phyloP scores from a whole-genome alignment of 306 rosid species.

The Fragaria vesca region DNA sequence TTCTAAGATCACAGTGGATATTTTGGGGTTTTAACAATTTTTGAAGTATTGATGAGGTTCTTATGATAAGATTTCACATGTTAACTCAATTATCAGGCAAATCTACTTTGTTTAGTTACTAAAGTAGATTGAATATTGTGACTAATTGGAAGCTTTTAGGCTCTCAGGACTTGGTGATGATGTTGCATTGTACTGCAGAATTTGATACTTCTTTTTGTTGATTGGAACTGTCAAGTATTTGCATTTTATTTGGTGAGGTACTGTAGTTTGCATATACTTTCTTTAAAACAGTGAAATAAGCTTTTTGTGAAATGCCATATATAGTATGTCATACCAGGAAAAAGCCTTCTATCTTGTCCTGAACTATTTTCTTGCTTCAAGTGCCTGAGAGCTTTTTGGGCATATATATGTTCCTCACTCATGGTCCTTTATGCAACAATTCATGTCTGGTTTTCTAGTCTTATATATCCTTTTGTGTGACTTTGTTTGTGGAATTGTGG shows the following conservation, averaged over 20 bases:
- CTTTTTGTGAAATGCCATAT: no score
- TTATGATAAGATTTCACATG: not conserved
- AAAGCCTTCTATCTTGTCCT: not conserved
- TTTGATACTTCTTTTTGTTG: not conserved
- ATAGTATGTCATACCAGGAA: not conserved
- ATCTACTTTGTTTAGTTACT: no score
- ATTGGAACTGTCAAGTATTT: not conserved
- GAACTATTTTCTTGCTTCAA: not conserved
- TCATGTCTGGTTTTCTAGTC: not conserved
- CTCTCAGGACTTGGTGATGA: not conserved
- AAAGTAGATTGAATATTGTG: not conserved
- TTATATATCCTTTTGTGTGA: not conserved
- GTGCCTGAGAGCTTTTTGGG: not conserved
- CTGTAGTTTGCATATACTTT: no score
- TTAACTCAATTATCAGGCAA: not conserved
- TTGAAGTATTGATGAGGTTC: not conserved
- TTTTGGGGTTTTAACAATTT: not conserved
- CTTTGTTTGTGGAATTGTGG: slow-evolving; percentile 10
- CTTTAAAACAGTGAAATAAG: not conserved
- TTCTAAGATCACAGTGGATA: no score
- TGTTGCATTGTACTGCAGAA: not conserved
- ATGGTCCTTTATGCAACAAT: not conserved
- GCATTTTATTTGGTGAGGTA: not conserved
- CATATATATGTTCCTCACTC: not conserved
- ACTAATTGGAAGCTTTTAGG: not conserved